Evolutionary conservation across 495 filamentous ascomycete genomes (phyloP).

Genomic region (Barbatosphaeria neglecta): DNA sequence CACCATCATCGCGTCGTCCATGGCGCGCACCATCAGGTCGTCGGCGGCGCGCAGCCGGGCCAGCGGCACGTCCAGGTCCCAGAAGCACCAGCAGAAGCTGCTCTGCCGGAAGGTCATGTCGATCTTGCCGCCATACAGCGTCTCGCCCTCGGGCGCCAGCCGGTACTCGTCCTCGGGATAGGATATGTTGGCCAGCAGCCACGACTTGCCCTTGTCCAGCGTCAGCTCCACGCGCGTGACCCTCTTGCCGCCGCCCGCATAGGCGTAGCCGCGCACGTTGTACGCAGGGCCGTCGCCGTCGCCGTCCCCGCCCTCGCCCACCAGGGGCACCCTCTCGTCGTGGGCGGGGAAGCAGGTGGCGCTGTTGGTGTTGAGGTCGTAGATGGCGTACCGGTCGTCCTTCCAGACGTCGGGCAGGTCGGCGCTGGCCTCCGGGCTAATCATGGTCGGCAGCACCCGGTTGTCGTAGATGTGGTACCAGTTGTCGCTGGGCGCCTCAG

Average conservation of each 20-base stretch:
- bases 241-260: slow-evolving; percentile 78
- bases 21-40: slow-evolving; percentile 74
- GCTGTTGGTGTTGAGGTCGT: slow-evolving; percentile 84
- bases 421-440: slow-evolving; percentile 71
- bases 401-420: slow-evolving; percentile 70
- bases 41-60: slow-evolving; percentile 48
- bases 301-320: slow-evolving; percentile 34
- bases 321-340: slow-evolving; percentile 46
- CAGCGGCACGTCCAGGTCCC: slow-evolving; percentile 63
- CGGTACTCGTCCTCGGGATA: slow-evolving; percentile 87
- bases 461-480: slow-evolving; percentile 98
- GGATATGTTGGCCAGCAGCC: slow-evolving; percentile 68
- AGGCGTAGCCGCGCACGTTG: slow-evolving; percentile 71
- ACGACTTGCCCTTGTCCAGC: slow-evolving; percentile 71
- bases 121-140: slow-evolving; percentile 64
- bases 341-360: slow-evolving; percentile 74
- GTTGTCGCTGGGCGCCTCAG: slow-evolving; percentile 70
- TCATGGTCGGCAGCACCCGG: slow-evolving; percentile 78
- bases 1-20: slow-evolving; percentile 83
- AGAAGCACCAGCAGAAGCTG: slow-evolving; percentile 92
- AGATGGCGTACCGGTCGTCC: slow-evolving; percentile 91
- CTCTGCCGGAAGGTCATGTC: slow-evolving; percentile 77
- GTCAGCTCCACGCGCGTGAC: slow-evolving; percentile 78
- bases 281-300: too few relatives aligned
- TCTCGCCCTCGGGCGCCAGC: slow-evolving; percentile 45